A percentile compares a stretch with the other conserved stretches of the same genome.
phyloP scores from a whole-genome alignment of 306 rosid genomes.

The Fragaria ananassa region DNA sequence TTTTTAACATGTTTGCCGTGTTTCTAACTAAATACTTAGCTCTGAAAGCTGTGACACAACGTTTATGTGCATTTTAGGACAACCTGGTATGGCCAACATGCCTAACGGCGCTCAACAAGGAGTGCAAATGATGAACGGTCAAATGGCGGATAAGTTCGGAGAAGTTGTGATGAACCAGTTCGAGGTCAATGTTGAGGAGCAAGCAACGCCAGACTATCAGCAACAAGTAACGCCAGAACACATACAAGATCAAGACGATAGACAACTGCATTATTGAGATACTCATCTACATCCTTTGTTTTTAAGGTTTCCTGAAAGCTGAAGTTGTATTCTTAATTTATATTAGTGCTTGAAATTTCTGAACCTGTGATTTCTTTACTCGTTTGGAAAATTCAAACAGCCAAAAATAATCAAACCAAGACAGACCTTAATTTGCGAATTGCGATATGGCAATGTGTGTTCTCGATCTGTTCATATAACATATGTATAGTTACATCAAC shows the following conservation, averaged over 20 bases:
- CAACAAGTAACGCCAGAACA: conserved; percentile 5
- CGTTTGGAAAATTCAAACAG: too few relatives aligned
- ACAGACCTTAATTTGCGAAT: too few relatives aligned
- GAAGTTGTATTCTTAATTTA: neutral
- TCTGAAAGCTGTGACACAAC: neutral
- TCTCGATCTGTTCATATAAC: too few relatives aligned
- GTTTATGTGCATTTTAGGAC: neutral
- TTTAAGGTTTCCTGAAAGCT: neutral
- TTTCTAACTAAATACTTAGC: neutral
- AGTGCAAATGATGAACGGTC: neutral
- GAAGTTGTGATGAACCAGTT: conserved; percentile 1
- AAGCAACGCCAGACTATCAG: neutral
- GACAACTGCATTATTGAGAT: neutral
- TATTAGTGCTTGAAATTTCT: neutral
- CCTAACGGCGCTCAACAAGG: neutral
- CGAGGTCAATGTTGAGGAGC: neutral
- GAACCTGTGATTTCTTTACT: neutral
- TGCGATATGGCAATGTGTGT: too few relatives aligned
- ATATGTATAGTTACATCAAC: too few relatives aligned
- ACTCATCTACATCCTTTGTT: neutral
- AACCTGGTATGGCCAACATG: neutral
- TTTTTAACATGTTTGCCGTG: neutral
- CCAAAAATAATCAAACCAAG: too few relatives aligned
- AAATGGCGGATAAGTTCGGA: neutral
- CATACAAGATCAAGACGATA: neutral